Evolutionary conservation across 2,329 filamentous ascomycete species (phyloP), one percentile per base, ranked within the genome.

Genomic region (Sclerotinia trifoliorum): DNA sequence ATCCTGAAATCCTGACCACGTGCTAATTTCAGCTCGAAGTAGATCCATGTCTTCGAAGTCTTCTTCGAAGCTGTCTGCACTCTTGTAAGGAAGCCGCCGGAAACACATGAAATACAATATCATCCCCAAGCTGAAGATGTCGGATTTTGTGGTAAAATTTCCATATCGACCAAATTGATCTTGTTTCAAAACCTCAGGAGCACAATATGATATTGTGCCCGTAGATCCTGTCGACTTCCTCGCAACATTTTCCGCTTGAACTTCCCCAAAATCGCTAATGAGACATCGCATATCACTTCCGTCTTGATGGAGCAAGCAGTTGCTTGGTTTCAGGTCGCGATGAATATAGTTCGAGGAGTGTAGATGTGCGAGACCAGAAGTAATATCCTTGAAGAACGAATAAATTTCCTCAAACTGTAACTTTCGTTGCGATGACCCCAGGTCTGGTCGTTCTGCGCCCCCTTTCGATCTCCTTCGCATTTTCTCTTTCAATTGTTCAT

Each of bases 31-130:
- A 3, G 85, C 90, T 54, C 94, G 88, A 42, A 99, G 84, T 72
- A 89, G 83, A 73, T 97, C 93, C 6, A 97, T 83, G 72, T 98
- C 93, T 77, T 99, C 95, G 67, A 93, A 88, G 76, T 98, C 94
- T 78, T 98, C 94, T 69, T 97, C 88, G 29, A 96, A 84, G 4
- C 90, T 85, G 76, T 98, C 94, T 65, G 94, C 92, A 73, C 90
- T 91, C 32, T 81, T 83, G 77, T 98, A 99, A 0, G 95, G 95
- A 15, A 99, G 84, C 58, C 90, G 86, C 1, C 90, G 92, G 77
- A 99, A 99, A 78, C 95, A 99, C 84, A 99, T 90, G 77, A 99
- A 99, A 78, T 98, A 96, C 4, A 99, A 84, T 67, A 98, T 98
- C 94, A 99, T 97, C 61, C 95, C 95, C 0, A 99, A 82, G 0